Base-by-base conservation (phyloP, 2,329 filamentous ascomycete genomes). In the Venturia pyrina region DNA sequence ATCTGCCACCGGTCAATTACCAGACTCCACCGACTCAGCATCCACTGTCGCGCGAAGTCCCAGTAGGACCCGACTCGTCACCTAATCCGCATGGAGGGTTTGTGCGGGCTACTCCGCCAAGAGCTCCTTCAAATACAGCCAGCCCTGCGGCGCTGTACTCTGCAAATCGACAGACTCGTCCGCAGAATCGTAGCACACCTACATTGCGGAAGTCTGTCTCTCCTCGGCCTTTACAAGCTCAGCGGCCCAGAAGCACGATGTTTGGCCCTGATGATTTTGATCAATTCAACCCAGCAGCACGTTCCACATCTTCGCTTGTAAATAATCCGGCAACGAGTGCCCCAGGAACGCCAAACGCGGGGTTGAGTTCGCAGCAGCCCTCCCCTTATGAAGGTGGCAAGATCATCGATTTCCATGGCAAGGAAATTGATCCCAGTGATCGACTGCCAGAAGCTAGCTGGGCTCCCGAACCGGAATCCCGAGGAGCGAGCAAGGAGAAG, bases 181-280 rank as follows among this genome's bases (percentile, higher is more conserved):
- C 46, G 13, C 41, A 41, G 13, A 43, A 59, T 24, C 41, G 63
- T 57, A 60, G 48, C 19, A 65, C 68, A 84, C 82, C 43, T 78
- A 66, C 80, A 10, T 78, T 78, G 8, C 85, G 89, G 64, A 93
- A 93, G 74, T 91, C 89, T 1, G 84, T 92, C 41, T 91, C 89
- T 70, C 88, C 89, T 2, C 83, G 84, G 1, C 89, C 89, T 19
- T 76, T 76, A 0, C 68, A 82, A 74, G 28, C 80, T 74, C 77
- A 64, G 24, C 56, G 53, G 19, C 53, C 56, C n/a, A 57, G 80
- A 78, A 44, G 50, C 19, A 53, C 24, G 19, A 37, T 89, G 0
- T 93, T 91, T 70, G 85, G 87, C 0, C 90, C 90, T 0, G 90
- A 93, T 72, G 88, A 86, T 43, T 93, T 91, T 72, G 86, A 91